A percentile compares a stretch with the other conserved stretches of the same genome.
Evolutionary conservation across 2,329 filamentous ascomycete species (phyloP).

Genomic region (Trichophyton verrucosum): DNA sequence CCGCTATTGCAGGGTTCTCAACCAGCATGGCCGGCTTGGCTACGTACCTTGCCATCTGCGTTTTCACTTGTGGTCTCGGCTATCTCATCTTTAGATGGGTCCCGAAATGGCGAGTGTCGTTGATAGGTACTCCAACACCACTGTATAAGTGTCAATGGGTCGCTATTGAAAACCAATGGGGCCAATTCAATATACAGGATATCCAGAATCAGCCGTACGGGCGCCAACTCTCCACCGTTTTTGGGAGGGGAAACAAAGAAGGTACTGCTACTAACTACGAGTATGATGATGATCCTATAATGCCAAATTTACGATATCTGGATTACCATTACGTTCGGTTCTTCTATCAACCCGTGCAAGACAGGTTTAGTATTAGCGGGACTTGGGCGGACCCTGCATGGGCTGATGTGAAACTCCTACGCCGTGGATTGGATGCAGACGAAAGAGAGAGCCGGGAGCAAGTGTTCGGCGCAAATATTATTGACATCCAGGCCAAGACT

Average conservation of each 20-base stretch:
- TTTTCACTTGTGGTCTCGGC: constrained; percentile 60
- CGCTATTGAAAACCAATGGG: constrained; percentile 96
- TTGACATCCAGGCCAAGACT: constrained; percentile 87
- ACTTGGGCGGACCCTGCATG: constrained; percentile 92
- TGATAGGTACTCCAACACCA: constrained; percentile 57
- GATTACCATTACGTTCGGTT: constrained; percentile 93
- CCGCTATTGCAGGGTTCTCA: constrained; percentile 81
- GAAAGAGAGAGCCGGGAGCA: constrained; percentile 71
- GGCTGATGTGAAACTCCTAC: constrained; percentile 63
- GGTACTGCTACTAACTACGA: constrained; percentile 52
- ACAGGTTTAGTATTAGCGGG: constrained; percentile 74
- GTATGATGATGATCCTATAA: constrained; percentile 60
- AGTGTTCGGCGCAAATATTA: constrained; percentile 81
- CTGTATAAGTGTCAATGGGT: constrained; percentile 77
- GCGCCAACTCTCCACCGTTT: constrained; percentile 51
- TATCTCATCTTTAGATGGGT: constrained; percentile 85
- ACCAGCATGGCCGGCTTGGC: constrained; percentile 60
- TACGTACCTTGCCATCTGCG: constrained; percentile 58
- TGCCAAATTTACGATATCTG: constrained; percentile 61
- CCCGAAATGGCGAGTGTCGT: constrained; percentile 67
- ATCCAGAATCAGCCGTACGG: constrained; percentile 50
- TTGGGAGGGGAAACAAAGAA: constrained; percentile 41
- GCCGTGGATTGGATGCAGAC: constrained; percentile 72
- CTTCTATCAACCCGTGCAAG: constrained; percentile 75
- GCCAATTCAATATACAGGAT: constrained; percentile 68